These are phyloP conservation scores for Earliella scabrosa DNA, from an alignment of 1,284 basidiomycete genomes.

Conservation along the genomic window DNA sequence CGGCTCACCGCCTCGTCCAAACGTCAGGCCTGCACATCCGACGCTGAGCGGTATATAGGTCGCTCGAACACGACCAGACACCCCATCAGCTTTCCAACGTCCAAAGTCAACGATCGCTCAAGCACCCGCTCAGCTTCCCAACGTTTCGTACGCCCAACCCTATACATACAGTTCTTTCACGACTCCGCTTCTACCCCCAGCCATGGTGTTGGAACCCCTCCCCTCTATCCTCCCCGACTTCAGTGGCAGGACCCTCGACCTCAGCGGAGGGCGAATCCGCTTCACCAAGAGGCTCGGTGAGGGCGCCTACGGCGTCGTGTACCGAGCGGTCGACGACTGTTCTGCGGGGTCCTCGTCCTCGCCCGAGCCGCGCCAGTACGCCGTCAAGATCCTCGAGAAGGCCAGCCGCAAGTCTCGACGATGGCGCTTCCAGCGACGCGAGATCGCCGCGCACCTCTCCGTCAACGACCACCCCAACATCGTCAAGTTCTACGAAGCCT, in stretches of 20 bases:
- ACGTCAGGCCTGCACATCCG: not conserved
- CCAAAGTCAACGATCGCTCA: not conserved
- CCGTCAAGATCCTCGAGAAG: conserved; percentile 69
- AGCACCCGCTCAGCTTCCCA: not conserved
- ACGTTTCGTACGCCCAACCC: no score
- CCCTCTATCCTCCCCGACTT: conserved; percentile 30
- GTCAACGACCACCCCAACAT: conserved; percentile 60
- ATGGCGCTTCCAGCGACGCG: conserved; percentile 30
- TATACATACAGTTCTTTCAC: no score
- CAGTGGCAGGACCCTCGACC: conserved; percentile 30
- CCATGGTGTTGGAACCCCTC: no score
- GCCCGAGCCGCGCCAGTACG: conserved; percentile 40
- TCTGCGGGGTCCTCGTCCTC: conserved; percentile 46
- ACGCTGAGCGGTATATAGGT: not conserved
- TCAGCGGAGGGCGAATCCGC: conserved; percentile 36
- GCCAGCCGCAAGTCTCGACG: conserved; percentile 48
- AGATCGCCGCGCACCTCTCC: conserved; percentile 50
- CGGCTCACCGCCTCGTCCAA: not conserved
- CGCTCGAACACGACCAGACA: not conserved
- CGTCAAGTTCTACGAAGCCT: conserved; percentile 59
- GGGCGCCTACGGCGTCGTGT: conserved; percentile 41
- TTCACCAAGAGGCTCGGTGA: conserved; percentile 49
- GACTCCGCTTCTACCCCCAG: no score
- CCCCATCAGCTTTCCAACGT: not conserved
- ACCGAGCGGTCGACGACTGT: conserved; percentile 49